These are phyloP conservation scores for Cladosporium velox DNA, from an alignment of 2,329 filamentous ascomycete species.

Conservation along the genomic window DNA sequence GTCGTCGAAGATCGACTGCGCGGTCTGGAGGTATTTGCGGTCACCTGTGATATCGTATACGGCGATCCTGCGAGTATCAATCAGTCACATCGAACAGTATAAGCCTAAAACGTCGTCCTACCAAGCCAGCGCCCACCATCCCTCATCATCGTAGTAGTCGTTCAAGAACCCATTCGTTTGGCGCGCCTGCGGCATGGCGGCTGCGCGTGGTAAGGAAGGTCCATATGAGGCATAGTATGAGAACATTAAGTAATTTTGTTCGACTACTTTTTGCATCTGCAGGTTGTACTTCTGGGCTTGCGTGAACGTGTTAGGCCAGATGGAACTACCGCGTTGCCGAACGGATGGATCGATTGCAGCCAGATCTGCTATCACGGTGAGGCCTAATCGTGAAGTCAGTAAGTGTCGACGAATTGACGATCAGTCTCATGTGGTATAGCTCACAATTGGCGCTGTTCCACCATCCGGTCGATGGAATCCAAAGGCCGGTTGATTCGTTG, in stretches of 20 bases:
- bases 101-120: neutral
- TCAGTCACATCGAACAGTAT: neutral
- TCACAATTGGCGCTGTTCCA: constrained; percentile 38
- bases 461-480: constrained; percentile 36
- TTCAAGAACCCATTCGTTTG: constrained; percentile 30
- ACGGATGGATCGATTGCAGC: constrained; percentile 31
- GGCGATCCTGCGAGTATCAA: constrained; percentile 37
- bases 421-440: neutral
- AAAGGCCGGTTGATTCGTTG: constrained; percentile 35
- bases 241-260: constrained; percentile 18
- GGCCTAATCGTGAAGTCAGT: constrained; percentile 13
- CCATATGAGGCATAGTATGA: constrained; percentile 19
- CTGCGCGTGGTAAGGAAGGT: constrained; percentile 7
- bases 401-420: neutral
- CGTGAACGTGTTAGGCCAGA: constrained; percentile 30
- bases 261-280: constrained; percentile 25
- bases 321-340: constrained; percentile 17
- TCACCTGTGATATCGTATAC: constrained; percentile 56
- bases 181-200: constrained; percentile 4
- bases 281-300: constrained; percentile 34
- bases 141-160: constrained; percentile 56
- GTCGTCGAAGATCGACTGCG: constrained; percentile 52
- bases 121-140: constrained; percentile 58
- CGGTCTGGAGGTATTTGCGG: constrained; percentile 48
- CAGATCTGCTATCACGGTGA: constrained; percentile 35